Evolutionary conservation across 345 rosid species (phyloP).

Genomic region (Eucalyptus urophylla): DNA sequence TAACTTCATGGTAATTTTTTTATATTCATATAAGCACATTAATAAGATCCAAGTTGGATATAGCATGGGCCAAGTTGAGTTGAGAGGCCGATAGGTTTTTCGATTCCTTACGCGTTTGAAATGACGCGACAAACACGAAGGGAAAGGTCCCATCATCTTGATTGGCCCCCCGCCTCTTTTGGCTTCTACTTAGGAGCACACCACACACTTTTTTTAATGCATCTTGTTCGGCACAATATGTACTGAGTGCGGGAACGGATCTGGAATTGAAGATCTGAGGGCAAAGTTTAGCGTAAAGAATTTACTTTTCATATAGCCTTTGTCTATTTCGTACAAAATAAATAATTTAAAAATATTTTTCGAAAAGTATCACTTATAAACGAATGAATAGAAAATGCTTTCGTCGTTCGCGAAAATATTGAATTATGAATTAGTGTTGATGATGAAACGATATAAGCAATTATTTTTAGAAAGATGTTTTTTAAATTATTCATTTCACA

Average conservation of each 20-base stretch:
- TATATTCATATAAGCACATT: background rate
- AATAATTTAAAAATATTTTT: background rate
- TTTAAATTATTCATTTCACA: background rate
- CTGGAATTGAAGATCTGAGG: background rate
- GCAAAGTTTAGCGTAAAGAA: background rate
- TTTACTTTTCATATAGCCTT: background rate
- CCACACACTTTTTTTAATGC: background rate
- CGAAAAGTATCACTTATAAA: background rate
- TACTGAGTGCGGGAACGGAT: background rate
- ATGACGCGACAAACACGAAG: background rate
- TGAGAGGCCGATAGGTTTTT: background rate
- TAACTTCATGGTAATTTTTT: background rate
- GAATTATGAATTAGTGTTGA: background rate
- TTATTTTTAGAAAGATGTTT: rapidly evolving
- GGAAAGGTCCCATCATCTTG: background rate
- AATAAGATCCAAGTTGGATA: background rate
- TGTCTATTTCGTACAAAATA: background rate
- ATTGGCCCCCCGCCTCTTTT: background rate
- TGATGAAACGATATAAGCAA: background rate
- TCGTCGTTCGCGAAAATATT: rapidly evolving
- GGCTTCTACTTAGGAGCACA: background rate
- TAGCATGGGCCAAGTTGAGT: background rate
- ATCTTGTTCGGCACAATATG: background rate
- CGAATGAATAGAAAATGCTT: rapidly evolving
- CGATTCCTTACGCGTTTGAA: background rate